Base-by-base conservation (phyloP, 176 grass and related monocot genomes). In the Oryza coarctata region DNA sequence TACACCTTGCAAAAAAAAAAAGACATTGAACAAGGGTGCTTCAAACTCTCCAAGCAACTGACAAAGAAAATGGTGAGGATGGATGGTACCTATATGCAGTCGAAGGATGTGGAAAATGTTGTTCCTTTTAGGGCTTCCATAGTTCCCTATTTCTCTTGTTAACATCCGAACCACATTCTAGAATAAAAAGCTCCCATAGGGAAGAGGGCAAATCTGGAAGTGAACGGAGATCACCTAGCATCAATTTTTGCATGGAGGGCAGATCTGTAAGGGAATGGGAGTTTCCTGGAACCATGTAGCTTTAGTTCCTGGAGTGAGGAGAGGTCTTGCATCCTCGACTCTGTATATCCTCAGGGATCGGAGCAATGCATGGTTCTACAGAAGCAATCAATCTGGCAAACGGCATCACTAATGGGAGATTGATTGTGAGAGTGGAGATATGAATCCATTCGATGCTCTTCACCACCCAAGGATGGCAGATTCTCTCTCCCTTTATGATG, bases 401-500 rank as follows among this genome's bases (percentile, higher is more conserved):
- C n/a, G n/a, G n/a, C n/a, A n/a, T n/a, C n/a, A n/a, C n/a, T n/a
- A n/a, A n/a, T n/a, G n/a, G n/a, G n/a, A n/a, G n/a, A n/a, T n/a
- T n/a, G n/a, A n/a, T n/a, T n/a, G n/a, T n/a, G n/a, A n/a, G n/a
- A n/a, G n/a, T n/a, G n/a, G n/a, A n/a, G n/a, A n/a, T n/a, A n/a
- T n/a, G n/a, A n/a, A n/a, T n/a, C n/a, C n/a, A n/a, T n/a, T n/a
- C n/a, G n/a, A n/a, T n/a, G n/a, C n/a, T n/a, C n/a, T n/a, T n/a
- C n/a, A n/a, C 32, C 32, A 33, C 32, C 32, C 32, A 33, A 33
- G 32, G 32, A 33, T 33, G 32, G 4, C 4, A 33, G 32, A 33
- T 33, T 33, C 32, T 33, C 32, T 1, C 32, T 33, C 32, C 32
- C 1, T 33, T 33, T 33, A 33, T 9, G 0, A 0, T 0, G 0